Base-by-base conservation (phyloP, 192 early-diverging fungal genomes). In the Backusella sp. region DNA sequence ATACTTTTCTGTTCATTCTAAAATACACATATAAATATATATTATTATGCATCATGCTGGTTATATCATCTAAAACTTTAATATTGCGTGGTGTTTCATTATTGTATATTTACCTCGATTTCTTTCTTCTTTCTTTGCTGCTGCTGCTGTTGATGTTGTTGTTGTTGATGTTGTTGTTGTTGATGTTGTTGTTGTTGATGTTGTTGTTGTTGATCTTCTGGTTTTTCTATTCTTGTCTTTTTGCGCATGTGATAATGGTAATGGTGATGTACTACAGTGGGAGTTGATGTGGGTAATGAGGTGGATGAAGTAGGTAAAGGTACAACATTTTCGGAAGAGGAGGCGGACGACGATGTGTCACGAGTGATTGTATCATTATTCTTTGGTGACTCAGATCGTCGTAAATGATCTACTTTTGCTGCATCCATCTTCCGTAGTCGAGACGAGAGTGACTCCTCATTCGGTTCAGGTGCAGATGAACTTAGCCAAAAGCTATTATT, bases 201-300 rank as follows among this genome's bases (percentile, higher is more conserved):
- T 3, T n/a, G 14, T 5, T 68, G 34, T 6, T 49, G 34, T 11
- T 68, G 35, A 11, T 46, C 41, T 70, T 39, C 69, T 6, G 56
- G 8, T 46, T 70, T 70, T 46, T 70, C 69, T 30, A 41, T 15
- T 15, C 32, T 42, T 28, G 53, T 8, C 65, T 68, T 66, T 21
- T 65, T 59, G 11, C 72, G 75, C 52, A 81, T 34, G 65, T 81
- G 70, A 34, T 81, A 81, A 69, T 81, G 79, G 34, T 81, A 81
- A 56, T 81, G 79, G 39, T 81, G 79, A 69, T 81, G 79, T 26
- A 80, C 74, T 14, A 80, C 66, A 19, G 79, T 41, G 4, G 69
- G 69, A 1, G 21, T 59, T 59, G 56, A 59, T 59, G 56, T 59
- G 56, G 56, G 56, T 62, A 62, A 62, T 62, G 56, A 62, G 23